Evolutionary conservation across 1,284 basidiomycete genomes (phyloP).

Genomic region (Schizopora paradoxa): DNA sequence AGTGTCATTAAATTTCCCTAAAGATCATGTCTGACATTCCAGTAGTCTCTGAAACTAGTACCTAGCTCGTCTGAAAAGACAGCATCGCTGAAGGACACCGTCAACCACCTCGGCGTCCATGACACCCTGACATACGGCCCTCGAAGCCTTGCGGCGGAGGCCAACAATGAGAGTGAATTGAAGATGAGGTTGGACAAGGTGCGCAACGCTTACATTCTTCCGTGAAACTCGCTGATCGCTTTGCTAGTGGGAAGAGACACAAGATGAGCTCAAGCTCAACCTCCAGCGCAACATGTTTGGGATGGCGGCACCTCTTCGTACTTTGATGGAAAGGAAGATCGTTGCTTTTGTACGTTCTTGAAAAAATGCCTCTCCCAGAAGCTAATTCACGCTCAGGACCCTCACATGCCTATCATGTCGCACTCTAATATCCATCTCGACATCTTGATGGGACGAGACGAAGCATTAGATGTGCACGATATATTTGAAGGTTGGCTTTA

Average conservation of each 20-base stretch:
- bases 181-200: constrained; percentile 68
- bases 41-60: constrained; percentile 54
- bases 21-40: not conserved
- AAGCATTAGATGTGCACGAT: constrained; percentile 69
- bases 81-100: constrained; percentile 64
- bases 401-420: constrained; percentile 57
- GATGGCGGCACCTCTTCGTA: constrained; percentile 81
- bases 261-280: constrained; percentile 82
- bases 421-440: constrained; percentile 83
- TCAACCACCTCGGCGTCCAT: constrained; percentile 70
- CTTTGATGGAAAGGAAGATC: constrained; percentile 91
- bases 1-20: not conserved
- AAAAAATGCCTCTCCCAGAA: not conserved
- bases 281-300: constrained; percentile 85
- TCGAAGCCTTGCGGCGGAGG: constrained; percentile 67
- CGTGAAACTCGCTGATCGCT: not conserved
- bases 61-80: constrained; percentile 51
- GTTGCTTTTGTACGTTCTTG: constrained; percentile 60
- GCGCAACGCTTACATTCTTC: constrained; percentile 21
- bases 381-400: constrained; percentile 37
- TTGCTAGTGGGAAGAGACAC: constrained; percentile 86
- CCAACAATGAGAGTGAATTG: constrained; percentile 49
- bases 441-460: constrained; percentile 87
- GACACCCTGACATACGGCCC: constrained; percentile 75
- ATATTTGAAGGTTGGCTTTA: constrained; percentile 59